Evolutionary conservation across 1,284 basidiomycete genomes (phyloP), one percentile per base, ranked within the genome.

Genomic region (Porodaedalea pini): DNA sequence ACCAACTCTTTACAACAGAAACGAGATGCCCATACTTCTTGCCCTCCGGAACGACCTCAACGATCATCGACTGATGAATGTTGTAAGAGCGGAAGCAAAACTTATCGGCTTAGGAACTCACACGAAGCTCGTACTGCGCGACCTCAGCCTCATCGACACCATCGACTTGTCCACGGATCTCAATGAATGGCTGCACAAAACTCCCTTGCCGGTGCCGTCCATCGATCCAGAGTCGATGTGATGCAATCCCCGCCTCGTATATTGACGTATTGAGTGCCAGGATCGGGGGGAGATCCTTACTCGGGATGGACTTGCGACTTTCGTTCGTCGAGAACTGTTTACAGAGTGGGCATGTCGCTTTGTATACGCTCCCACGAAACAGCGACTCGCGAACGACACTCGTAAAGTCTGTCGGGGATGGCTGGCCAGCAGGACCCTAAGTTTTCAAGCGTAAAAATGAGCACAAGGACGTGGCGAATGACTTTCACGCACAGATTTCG

Each of bases 181-280:
- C 79, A 10, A 87, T 72, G 17, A 66, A 71, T 13, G 85, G 75
- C 52, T 74, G 76, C 61, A 91, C 67, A 65, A 88, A 87, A 23
- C 75, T 75, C 62, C 77, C 53, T 36, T 57, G 53, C n/a, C 56
- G 71, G 40, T 71, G 72, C 47, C 76, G 73, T 51, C 69, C 73
- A 67, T 95, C 90, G 56, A 86, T 73, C 95, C 96, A 98, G 59
- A 83, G 78, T 48, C 79, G 81, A 36, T 89, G 71, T 6, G 54
- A 49, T 1, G 55, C 15, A 50, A 82, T 82, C 25, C 97, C 94
- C 0, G 91, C 82, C 21, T 83, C 86, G 57, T 87, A 82, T 2
- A 92, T 86, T 34, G 83, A 85, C 0, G 94, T 88, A 69, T 98
- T 98, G 63, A 99, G 74, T 0, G 90, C 88, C 6, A 99, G 74